These are phyloP conservation scores for Mangifera indica DNA, from an alignment of 345 rosid genomes.

Conservation along the genomic window DNA sequence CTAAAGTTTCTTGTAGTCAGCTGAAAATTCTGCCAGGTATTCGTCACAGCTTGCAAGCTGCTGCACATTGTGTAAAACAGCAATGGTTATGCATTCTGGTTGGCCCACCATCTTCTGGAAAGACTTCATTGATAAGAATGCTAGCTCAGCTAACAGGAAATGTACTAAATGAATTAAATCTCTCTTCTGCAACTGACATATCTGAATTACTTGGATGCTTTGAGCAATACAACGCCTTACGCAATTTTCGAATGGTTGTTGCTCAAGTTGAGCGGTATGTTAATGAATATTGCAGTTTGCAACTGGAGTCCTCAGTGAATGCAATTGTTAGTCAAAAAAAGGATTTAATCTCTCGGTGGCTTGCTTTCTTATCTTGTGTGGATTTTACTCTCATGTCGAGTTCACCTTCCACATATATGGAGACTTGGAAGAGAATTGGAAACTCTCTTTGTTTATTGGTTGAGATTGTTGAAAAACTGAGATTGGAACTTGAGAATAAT, in stretches of 20 bases:
- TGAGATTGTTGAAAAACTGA: constrained; percentile 51
- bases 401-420: constrained; percentile 29
- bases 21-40: constrained; percentile 72
- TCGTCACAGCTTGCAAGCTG: constrained; percentile 85
- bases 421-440: constrained; percentile 31
- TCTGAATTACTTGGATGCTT: constrained; percentile 95
- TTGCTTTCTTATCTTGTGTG: constrained; percentile 45
- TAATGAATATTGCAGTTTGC: constrained; percentile 61
- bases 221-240: constrained; percentile 88
- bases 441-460: constrained; percentile 46
- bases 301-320: constrained; percentile 45
- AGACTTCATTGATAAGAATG: constrained; percentile 82
- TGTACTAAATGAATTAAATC: constrained; percentile 70
- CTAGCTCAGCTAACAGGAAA: constrained; percentile 82
- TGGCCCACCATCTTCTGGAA: constrained; percentile 89
- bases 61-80: constrained; percentile 65
- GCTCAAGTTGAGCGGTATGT: constrained; percentile 60
- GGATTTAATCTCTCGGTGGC: constrained; percentile 63
- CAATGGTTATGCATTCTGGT: constrained; percentile 88
- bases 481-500: constrained; percentile 39
- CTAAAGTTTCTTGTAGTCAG: constrained; percentile 38
- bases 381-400: constrained; percentile 39
- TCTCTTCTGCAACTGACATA: constrained; percentile 88
- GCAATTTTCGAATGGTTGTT: constrained; percentile 56
- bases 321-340: constrained; percentile 37